Evolutionary conservation across 441 rosid species (phyloP), one percentile per base, ranked within the genome.

Genomic region (Theobroma grandiflorum): DNA sequence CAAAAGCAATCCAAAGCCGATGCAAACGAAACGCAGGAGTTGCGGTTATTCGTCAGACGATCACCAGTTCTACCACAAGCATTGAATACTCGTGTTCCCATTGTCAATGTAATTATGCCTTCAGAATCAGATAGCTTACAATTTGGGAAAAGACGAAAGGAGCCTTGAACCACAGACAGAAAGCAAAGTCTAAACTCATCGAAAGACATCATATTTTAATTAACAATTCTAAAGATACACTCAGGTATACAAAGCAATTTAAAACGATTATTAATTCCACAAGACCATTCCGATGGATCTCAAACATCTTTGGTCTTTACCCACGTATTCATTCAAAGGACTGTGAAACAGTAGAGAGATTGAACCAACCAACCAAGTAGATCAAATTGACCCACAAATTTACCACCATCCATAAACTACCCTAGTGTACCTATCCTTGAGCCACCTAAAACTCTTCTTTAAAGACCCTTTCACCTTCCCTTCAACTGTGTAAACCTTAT

Each of bases 381-480:
- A 45, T 45, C 7, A 2, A 45, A 45, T 7, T 7, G 10, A 70
- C 49, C 6, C 3, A 62, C 10, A 50, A 15, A 38, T n/a, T 26
- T 31, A 62, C 81, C 81, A 88, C 88, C 86, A 75, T 8, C 94
- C 92, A 77, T 86, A 72, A 83, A 89, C 90, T 50, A 83, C 85
- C 79, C 86, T 81, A 26, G 78, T 8, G 64, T 69, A 90, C 80
- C 85, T 86, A 43, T 82, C 88, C 84, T 91, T 92, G 78, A 91
- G 76, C 96, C 94, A 91, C 79, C 90, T 84, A 63, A 88, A 88
- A 63, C 93, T 87, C 88, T 91, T 92, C 86, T 79, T 92, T 1
- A 92, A 72, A 74, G 94, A 90, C 61, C 93, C 93, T 83, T 91
- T 92, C 53, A 92, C 88, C 76, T 90, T 91, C 3, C 92, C 94